These are phyloP conservation scores for Volvariella surrecta DNA, from an alignment of 1,284 basidiomycete species.

Conservation along the genomic window DNA sequence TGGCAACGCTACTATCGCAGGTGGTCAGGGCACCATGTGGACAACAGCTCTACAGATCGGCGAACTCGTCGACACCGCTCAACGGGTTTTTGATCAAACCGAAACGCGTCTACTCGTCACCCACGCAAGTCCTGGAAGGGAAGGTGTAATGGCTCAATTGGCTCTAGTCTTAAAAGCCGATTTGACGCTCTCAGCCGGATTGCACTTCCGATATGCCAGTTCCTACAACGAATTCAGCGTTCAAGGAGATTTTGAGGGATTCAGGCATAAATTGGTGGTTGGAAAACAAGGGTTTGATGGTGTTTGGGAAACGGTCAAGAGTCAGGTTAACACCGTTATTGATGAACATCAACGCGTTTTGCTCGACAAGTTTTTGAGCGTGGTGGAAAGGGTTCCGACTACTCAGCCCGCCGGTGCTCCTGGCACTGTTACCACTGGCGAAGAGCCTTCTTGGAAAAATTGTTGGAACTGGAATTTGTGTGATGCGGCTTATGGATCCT, in stretches of 20 bases:
- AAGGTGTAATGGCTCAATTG: slow-evolving; percentile 89
- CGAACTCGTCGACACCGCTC: slow-evolving; percentile 95
- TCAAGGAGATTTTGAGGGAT: slow-evolving; percentile 84
- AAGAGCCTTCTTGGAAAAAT: slow-evolving; percentile 93
- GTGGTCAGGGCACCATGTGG: slow-evolving; percentile 99
- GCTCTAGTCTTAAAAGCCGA: slow-evolving; percentile 90
- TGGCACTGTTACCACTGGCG: slow-evolving; percentile 45
- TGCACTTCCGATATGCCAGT: slow-evolving; percentile 95
- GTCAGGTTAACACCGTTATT: slow-evolving; percentile 87
- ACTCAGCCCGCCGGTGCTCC: slow-evolving; percentile 48
- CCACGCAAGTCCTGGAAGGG: slow-evolving; percentile 88
- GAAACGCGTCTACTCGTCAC: slow-evolving; percentile 94
- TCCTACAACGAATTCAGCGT: slow-evolving; percentile 98
- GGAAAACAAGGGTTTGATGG: slow-evolving; percentile 84
- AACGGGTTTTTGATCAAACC: slow-evolving; percentile 85
- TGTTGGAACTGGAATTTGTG: slow-evolving; percentile 99
- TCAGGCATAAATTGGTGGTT: slow-evolving; percentile 72
- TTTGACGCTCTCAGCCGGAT: slow-evolving; percentile 87
- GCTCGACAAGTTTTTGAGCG: slow-evolving; percentile 84
- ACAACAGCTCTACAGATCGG: slow-evolving; percentile 96
- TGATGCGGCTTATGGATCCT: slow-evolving; percentile 87
- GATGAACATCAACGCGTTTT: slow-evolving; percentile 87
- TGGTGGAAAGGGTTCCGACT: slow-evolving; percentile 75
- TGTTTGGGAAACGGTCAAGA: slow-evolving; percentile 91
- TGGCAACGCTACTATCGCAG: slow-evolving; percentile 91